Evolutionary conservation across 106 monocot genomes (phyloP).

Genomic region (Vanilla planifolia): DNA sequence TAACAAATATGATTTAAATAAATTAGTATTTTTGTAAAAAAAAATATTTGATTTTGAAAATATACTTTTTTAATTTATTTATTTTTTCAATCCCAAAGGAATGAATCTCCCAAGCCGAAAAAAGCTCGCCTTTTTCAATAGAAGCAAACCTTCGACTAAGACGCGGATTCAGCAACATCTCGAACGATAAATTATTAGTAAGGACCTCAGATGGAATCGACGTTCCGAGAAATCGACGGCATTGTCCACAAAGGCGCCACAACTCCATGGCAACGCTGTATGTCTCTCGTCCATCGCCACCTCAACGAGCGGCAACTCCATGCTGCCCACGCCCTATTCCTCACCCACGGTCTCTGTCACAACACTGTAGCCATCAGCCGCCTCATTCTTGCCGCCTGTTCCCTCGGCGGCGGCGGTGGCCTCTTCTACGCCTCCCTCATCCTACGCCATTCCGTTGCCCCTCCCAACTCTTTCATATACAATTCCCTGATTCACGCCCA

Average conservation of each 20-base stretch:
- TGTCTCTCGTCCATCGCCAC: constrained; percentile 23
- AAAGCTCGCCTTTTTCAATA: too few species aligned
- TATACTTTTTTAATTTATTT: too few species aligned
- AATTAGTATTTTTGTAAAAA: too few species aligned
- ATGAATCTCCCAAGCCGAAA: too few species aligned
- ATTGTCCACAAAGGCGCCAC: too few species aligned
- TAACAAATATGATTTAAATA: too few species aligned
- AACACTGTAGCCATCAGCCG: constrained; percentile 26
- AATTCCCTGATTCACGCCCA: constrained; percentile 29
- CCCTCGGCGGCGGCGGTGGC: constrained; percentile 10
- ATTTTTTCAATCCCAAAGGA: too few species aligned
- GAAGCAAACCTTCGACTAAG: too few species aligned
- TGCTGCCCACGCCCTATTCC: constrained; percentile 29
- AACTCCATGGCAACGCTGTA: constrained; percentile 18
- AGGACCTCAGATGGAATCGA: neutral
- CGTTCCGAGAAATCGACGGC: neutral
- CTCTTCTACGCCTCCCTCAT: constrained; percentile 36
- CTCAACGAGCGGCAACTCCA: constrained; percentile 18
- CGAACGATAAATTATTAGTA: neutral
- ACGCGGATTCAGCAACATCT: too few species aligned
- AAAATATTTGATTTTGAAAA: too few species aligned
- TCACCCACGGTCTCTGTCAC: constrained; percentile 7
- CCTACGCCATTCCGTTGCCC: constrained; percentile 29
- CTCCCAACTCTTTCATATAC: constrained; percentile 30
- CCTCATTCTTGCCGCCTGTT: constrained; percentile 27